Evolutionary conservation across 345 rosid genomes (phyloP).

Genomic region (Schrenkiella parvula): DNA sequence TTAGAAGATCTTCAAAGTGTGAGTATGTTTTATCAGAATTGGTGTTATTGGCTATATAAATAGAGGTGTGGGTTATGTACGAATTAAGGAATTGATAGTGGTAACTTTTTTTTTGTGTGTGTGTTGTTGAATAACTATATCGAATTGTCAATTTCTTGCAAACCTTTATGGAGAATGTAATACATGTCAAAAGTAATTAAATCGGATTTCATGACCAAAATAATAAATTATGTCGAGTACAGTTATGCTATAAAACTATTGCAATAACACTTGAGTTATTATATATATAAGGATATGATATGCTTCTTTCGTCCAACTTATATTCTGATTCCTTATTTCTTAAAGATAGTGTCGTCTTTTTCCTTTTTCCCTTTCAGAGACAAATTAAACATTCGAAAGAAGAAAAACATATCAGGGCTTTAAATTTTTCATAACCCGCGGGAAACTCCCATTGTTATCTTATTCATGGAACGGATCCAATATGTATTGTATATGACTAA

Average conservation of each 20-base stretch:
- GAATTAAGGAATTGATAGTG: not conserved
- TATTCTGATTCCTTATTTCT: slow-evolving; percentile 5
- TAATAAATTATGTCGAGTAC: not conserved
- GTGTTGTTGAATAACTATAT: slow-evolving; percentile 7
- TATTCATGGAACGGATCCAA: not conserved
- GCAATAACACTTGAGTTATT: not conserved
- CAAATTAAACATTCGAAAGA: not conserved
- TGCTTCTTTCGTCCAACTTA: not conserved
- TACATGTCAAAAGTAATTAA: not conserved
- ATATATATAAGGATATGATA: not conserved
- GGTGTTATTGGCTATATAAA: slow-evolving; percentile 28
- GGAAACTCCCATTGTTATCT: not conserved
- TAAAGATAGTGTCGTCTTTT: not conserved
- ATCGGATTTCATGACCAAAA: not conserved
- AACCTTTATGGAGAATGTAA: not conserved
- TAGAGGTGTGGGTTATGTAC: slow-evolving; percentile 21
- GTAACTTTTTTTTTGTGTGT: slow-evolving; percentile 6
- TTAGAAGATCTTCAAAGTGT: slow-evolving; percentile 12
- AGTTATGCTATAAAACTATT: not conserved
- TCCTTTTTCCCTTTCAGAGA: not conserved
- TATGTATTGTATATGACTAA: not conserved
- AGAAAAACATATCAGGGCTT: not conserved
- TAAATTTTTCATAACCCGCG: not conserved
- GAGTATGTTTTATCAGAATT: slow-evolving; percentile 15
- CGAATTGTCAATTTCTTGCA: not conserved